Evolutionary conservation across 2,329 filamentous ascomycete genomes (phyloP).

Genomic region (Diplocarpon mali): DNA sequence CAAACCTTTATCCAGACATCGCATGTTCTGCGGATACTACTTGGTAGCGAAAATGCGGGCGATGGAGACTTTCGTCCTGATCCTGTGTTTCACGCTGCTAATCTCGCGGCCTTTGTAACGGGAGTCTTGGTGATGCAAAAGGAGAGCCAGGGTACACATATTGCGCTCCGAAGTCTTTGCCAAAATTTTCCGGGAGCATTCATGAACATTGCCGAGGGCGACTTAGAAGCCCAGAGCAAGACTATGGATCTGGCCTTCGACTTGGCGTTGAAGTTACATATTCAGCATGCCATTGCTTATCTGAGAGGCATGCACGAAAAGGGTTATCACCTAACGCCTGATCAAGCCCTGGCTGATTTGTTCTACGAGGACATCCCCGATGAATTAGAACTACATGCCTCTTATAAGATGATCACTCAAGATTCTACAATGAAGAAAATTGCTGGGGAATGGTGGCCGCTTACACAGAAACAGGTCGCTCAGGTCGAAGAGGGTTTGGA

Average conservation of each 20-base stretch:
- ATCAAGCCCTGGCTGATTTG: conserved; percentile 29
- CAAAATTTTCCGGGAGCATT: conserved; percentile 27
- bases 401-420: conserved; percentile 27
- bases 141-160: conserved; percentile 10
- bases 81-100: conserved; percentile 32
- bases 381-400: conserved; percentile 20
- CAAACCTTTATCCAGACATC: conserved; percentile 29
- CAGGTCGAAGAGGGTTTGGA: conserved; percentile 23
- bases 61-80: conserved; percentile 27
- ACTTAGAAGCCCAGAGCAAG: conserved; percentile 25
- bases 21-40: conserved; percentile 26
- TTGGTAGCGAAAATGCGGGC: conserved; percentile 16
- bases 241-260: conserved; percentile 34
- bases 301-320: conserved; percentile 29
- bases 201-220: conserved; percentile 22
- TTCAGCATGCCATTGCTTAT: conserved; percentile 39
- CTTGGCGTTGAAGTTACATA: conserved; percentile 41
- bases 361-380: conserved; percentile 29
- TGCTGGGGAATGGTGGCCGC: neutral
- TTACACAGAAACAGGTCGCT: conserved; percentile 19
- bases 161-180: conserved; percentile 26
- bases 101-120: conserved; percentile 30
- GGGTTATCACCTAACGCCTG: conserved; percentile 29
- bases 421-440: conserved; percentile 27
- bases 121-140: conserved; percentile 28